Conservation (phyloP, 306 rosid species). For the Malus orientalis region DNA sequence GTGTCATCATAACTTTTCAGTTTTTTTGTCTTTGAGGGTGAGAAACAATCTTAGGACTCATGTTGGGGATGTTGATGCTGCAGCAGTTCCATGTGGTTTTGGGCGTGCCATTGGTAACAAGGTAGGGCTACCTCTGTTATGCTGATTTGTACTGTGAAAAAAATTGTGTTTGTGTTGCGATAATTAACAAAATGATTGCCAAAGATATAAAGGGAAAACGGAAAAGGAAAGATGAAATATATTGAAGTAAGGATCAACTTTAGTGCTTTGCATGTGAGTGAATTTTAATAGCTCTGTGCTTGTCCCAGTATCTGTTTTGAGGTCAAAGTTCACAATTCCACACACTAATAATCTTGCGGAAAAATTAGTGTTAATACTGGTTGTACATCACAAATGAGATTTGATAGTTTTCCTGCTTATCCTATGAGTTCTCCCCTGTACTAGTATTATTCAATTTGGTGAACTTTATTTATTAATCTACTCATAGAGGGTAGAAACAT, state of each 20-base stretch:
- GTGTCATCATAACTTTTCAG: slow-evolving; percentile 21
- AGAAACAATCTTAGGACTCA: slow-evolving; percentile 50
- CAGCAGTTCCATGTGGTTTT: slow-evolving; percentile 98
- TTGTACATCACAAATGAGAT: neutral
- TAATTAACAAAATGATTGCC: neutral
- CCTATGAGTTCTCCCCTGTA: neutral
- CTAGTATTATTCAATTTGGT: neutral
- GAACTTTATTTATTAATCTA: neutral
- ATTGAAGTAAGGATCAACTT: neutral
- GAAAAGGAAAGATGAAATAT: neutral
- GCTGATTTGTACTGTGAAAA: neutral
- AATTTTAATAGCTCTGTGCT: neutral
- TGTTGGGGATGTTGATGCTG: slow-evolving; percentile 94
- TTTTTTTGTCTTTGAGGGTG: slow-evolving; percentile 54
- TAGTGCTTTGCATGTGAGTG: neutral
- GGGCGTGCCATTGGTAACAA: slow-evolving; percentile 99
- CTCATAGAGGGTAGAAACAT: neutral
- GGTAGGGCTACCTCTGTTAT: slow-evolving; percentile 36
- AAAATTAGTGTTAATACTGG: neutral
- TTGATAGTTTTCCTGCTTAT: neutral
- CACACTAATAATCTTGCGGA: neutral
- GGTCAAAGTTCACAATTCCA: neutral
- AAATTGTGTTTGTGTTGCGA: neutral
- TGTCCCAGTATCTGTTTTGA: neutral
- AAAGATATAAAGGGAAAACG: neutral